Base-by-base conservation (phyloP, 1,139 yeast species). In the Oligophagozyma castellii region DNA sequence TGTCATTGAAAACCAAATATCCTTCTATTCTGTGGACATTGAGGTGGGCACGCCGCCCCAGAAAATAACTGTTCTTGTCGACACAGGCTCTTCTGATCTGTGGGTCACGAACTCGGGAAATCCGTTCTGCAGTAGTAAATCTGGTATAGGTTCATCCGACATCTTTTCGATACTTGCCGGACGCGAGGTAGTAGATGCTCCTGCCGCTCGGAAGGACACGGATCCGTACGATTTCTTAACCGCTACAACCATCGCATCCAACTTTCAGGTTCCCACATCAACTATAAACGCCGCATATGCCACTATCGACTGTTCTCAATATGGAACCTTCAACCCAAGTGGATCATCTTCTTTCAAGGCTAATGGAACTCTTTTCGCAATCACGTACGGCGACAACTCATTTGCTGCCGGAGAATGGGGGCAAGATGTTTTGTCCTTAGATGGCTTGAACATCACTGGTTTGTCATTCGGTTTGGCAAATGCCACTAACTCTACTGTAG, bases 1-100 rank as follows among this genome's bases (percentile, higher is more conserved):
- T 2, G 37, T 35, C 19, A 35, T 47, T 15, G 37, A 37, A 2
- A 48, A 48, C 35, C 37, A 46, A 32, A 34, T 38, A 26, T 39
- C 38, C 18, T 49, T 45, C 23, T 50, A 50, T 29, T 42, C 53
- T 1, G 51, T 47, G 5, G 35, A 43, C 5, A 32, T 50, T 15
- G 36, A 34, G 5, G 41, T 76, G 12, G 86, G 89, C 3, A 64
- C 78, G 1, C 63, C 71, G 5, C 47, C 58, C 0, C 73, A 70
- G 39, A 48, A 58, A 6, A 63, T 75, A 18, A 56, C 57, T 5
- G 72, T 73, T 2, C 56, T 73, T 37, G 52, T 77, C 13, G 86
- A 77, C 43, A 76, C 86, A 4, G 86, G 86, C 1, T 73, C 81
- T 2, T 64, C 79, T 4, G 84, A 76, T 47, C 53, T 76, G 35